Evolutionary conservation across 73 alveolate species (phyloP).

Genomic region (Diophrys sp.): DNA sequence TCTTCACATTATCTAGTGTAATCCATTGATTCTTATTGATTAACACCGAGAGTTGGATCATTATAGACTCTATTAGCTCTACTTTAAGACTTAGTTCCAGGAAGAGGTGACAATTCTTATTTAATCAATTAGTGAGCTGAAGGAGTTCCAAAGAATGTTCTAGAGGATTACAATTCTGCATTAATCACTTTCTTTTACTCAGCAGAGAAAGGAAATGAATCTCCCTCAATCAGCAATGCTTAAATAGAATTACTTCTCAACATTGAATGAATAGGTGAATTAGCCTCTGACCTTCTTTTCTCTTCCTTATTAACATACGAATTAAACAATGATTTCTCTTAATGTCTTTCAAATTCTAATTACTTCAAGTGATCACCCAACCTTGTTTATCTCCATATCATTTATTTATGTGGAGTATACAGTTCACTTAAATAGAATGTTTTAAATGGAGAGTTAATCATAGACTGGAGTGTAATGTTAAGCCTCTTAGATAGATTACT

Average conservation of each 20-base stretch:
- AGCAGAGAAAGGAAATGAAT: not conserved
- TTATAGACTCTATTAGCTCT: not conserved
- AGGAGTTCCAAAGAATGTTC: not conserved
- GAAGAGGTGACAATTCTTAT: too few species aligned
- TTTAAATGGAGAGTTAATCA: not conserved
- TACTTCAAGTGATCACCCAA: not conserved
- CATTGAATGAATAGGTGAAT: not conserved
- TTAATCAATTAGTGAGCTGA: too few species aligned
- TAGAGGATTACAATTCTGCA: not conserved
- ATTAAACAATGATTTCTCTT: too few species aligned
- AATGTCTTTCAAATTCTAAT: not conserved
- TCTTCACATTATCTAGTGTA: constrained; percentile 29
- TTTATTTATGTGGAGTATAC: not conserved
- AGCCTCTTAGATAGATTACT: constrained; percentile 25
- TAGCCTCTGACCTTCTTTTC: not conserved
- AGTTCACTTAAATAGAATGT: not conserved
- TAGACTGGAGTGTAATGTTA: constrained; percentile 14
- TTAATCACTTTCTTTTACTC: not conserved
- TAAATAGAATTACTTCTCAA: not conserved
- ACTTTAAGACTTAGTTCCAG: too few species aligned
- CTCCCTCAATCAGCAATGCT: not conserved
- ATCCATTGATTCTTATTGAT: not conserved
- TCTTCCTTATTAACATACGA: not conserved
- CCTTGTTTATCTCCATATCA: not conserved
- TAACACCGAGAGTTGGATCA: not conserved